Base-by-base conservation (phyloP, 1,284 basidiomycete species). In the Golubevia sp. region DNA sequence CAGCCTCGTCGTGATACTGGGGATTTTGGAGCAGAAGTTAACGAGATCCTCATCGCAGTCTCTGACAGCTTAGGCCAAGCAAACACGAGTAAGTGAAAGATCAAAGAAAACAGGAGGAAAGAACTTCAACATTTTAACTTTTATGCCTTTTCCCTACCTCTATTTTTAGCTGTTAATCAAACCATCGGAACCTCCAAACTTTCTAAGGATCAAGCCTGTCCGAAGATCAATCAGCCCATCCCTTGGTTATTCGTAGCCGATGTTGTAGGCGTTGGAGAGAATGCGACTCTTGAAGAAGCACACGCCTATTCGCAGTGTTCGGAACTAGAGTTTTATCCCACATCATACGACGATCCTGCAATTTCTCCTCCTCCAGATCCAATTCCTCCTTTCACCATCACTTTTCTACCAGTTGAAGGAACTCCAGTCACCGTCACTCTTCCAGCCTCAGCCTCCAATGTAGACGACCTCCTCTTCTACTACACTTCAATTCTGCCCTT, bases 321-420 rank as follows among this genome's bases (percentile, higher is more conserved):
- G 20, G 53, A 49, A n/a, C 63, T 75, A 15, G 48, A 55, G 18
- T 74, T 68, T 27, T 76, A 76, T 67, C 73, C 73, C 54, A 64
- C 74, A 21, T n/a, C n/a, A n/a, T n/a, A n/a, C n/a, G n/a, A n/a
- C n/a, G n/a, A n/a, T n/a, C n/a, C n/a, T n/a, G n/a, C n/a, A n/a
- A n/a, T n/a, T n/a, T n/a, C n/a, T n/a, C n/a, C n/a, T n/a, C n/a
- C n/a, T n/a, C n/a, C n/a, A n/a, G 66, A 60, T 18, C 54, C 56
- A 5, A 34, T 11, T 34, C 30, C 30, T 5, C 73, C 73, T 2
- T 76, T 71, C 38, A 69, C 69, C 52, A 71, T 74, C 63, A 74
- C 66, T 30, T 66, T 58, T 30, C 30, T 74, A 11, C 74, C 74
- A 2, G 23, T 74, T 15, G 56, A 64, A 0, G 67, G 64, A 11